These are phyloP conservation scores for Pulveroboletus sp. DNA, from an alignment of 768 basidiomycete species.

Conservation along the genomic window DNA sequence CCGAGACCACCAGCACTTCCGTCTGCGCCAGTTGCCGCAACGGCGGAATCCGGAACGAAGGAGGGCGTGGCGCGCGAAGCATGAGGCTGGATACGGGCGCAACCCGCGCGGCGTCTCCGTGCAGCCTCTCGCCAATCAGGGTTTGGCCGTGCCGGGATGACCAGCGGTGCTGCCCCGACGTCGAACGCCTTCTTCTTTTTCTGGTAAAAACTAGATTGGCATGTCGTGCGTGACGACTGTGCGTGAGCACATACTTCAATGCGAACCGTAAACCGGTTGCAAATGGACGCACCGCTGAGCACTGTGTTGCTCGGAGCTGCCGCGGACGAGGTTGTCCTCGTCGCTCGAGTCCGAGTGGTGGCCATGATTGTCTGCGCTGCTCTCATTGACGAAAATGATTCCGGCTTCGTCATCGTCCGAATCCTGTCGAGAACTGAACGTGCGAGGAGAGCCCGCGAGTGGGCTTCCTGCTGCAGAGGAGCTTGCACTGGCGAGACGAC, in stretches of 20 bases:
- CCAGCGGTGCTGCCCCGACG: slow-evolving; percentile 53
- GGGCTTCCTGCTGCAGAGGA: slow-evolving; percentile 51
- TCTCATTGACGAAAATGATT: slow-evolving; percentile 20
- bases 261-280: not conserved
- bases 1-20: slow-evolving; percentile 78
- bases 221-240: slow-evolving; percentile 34
- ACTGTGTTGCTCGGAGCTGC: slow-evolving; percentile 67
- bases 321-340: slow-evolving; percentile 57
- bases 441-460: slow-evolving; percentile 48
- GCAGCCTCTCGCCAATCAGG: slow-evolving; percentile 86
- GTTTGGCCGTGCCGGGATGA: slow-evolving; percentile 84
- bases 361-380: slow-evolving; percentile 26
- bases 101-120: slow-evolving; percentile 45
- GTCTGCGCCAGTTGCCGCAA: slow-evolving; percentile 53
- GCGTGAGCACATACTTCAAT: slow-evolving; percentile 69
- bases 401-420: slow-evolving; percentile 26
- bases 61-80: slow-evolving; percentile 24
- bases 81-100: slow-evolving; percentile 9
- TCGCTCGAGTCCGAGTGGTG: slow-evolving; percentile 48
- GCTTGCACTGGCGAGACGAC: slow-evolving; percentile 40
- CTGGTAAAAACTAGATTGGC: slow-evolving; percentile 38
- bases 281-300: slow-evolving; percentile 76
- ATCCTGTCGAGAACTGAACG: slow-evolving; percentile 22
- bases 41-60: slow-evolving; percentile 63
- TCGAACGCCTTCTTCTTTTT: slow-evolving; percentile 35